Evolutionary conservation across 2,329 filamentous ascomycete species (phyloP), one percentile per base, ranked within the genome.

Genomic region (Paraphaeosphaeria sporulosa): DNA sequence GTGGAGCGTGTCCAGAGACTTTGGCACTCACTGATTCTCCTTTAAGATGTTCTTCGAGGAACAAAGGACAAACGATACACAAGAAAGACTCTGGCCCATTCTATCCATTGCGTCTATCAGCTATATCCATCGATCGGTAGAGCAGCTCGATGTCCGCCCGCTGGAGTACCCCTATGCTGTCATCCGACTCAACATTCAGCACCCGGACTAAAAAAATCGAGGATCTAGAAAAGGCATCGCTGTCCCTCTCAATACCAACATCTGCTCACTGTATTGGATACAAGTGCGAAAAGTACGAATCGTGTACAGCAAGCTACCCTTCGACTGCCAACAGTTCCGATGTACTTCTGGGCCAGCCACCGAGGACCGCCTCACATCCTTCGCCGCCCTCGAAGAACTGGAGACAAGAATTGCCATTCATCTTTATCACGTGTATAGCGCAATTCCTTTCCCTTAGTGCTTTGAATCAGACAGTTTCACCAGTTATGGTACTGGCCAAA

Each of bases 361-460:
- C 23, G 27, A 12, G 19, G 17, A 6, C 21, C 8, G 2, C 34
- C 4, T 4, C 36, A 1, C 10, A 19, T 12, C 10, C 34, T 40
- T 6, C 15, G 5, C 27, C 23, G 13, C 19, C n/a, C 4, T 34
- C 51, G 17, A 63, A 62, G 48, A 60, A 48, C 21, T 61, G 32
- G 27, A 54, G n/a, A 15, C 58, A 60, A 15, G 65, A 71, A 42
- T 38, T 64, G 23, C 59, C 64, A 4, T 72, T 73, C 51, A 64
- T 73, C 12, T 59, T 59, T 27, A 64, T 71, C 19, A 64, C 69
- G 7, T 73, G 69, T 53, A 58, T 69, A 32, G 68, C 70, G 1
- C 69, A 74, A 48, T 64, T 72, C 82, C 81, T 68, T 77, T 85
- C 74, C 81, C 83, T 80, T 57, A 71, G 71, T 5, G 76, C 72